Evolutionary conservation across 2,329 filamentous ascomycete genomes (phyloP).

Genomic region (Botrytis elliptica): DNA sequence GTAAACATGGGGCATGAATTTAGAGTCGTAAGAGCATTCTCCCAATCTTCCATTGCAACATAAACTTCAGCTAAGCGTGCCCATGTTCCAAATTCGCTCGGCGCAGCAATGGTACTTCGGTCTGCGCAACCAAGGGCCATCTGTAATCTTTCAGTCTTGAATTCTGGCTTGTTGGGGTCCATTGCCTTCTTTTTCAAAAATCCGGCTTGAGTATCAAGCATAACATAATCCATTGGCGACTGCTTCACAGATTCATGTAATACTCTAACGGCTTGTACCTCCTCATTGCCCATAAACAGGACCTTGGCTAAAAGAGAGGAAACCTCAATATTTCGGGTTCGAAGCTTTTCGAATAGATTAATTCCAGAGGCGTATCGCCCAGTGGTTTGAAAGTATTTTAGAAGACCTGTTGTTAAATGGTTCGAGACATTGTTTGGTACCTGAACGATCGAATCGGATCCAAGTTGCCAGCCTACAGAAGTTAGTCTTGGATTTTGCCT

Average conservation of each 20-base stretch:
- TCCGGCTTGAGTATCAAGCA: constrained; percentile 90
- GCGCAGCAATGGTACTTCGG: constrained; percentile 88
- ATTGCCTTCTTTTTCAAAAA: constrained; percentile 85
- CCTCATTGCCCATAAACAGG: constrained; percentile 91
- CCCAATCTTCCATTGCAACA: constrained; percentile 92
- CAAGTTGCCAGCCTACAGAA: constrained; percentile 79
- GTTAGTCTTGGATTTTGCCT: constrained; percentile 24
- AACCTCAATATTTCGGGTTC: constrained; percentile 86
- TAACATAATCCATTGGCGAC: constrained; percentile 94
- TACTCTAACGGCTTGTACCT: constrained; percentile 89
- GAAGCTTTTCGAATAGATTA: constrained; percentile 95
- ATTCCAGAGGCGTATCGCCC: constrained; percentile 93
- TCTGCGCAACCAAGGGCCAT: constrained; percentile 93
- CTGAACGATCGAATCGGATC: constrained; percentile 94
- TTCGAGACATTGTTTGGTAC: constrained; percentile 97
- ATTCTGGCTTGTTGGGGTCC: constrained; percentile 52
- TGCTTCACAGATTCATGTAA: constrained; percentile 87
- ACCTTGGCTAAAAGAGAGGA: constrained; percentile 90
- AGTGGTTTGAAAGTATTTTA: constrained; percentile 94
- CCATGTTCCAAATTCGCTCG: constrained; percentile 97
- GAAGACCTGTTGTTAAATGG: constrained; percentile 86
- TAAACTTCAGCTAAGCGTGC: constrained; percentile 91
- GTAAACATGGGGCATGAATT: constrained; percentile 99
- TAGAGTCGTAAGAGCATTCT: constrained; percentile 87
- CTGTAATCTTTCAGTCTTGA: constrained; percentile 67